Base-by-base conservation (phyloP, 345 rosid species). In the Aquilaria sinensis region DNA sequence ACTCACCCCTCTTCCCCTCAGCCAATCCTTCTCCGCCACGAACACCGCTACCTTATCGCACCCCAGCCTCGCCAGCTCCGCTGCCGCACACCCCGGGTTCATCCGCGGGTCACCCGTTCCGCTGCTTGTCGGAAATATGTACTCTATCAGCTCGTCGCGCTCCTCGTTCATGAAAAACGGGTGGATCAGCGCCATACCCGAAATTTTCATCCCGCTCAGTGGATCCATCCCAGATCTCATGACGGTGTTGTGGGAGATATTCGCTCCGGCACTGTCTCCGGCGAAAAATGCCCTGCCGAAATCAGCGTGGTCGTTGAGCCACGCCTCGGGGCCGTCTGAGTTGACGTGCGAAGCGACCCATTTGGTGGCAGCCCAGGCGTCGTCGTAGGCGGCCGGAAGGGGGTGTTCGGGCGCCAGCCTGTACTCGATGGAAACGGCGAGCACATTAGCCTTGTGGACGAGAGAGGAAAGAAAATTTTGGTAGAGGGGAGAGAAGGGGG, bases 251-350 rank as follows among this genome's bases (percentile, higher is more conserved):
- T 80, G 77, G 43, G 78, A 70, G 15, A 78, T 66, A 50, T 68
- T 85, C 34, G 79, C 87, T 12, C 87, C 87, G 29, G 83, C 83
- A 2, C 85, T 81, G 53, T 79, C 86, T 0, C 89, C 85, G 0
- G 15, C 47, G 33, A 76, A 49, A 58, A 80, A 78, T 45, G 74
- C 77, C 51, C 66, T 63, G 32, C 70, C 15, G 5, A 74, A 58
- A 66, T 81, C 85, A 0, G 65, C 80, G 5, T 76, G 57, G 8
- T 60, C 45, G 61, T 76, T 78, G 12, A 81, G 60, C 80, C 70
- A 74, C 0, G 79, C 63, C 48, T 82, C 85, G 0, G 81, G 79
- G 0, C 82, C 87, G 0, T 31, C 30, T 37, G 77, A 78, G 3
- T 52, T 50, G 0, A 65, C 64, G 53, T 79, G 89, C 3, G 70